A percentile compares a stretch with the other conserved stretches of the same genome.
phyloP scores from a whole-genome alignment of 2,329 filamentous ascomycete genomes.

The Cladosporium sp. region DNA sequence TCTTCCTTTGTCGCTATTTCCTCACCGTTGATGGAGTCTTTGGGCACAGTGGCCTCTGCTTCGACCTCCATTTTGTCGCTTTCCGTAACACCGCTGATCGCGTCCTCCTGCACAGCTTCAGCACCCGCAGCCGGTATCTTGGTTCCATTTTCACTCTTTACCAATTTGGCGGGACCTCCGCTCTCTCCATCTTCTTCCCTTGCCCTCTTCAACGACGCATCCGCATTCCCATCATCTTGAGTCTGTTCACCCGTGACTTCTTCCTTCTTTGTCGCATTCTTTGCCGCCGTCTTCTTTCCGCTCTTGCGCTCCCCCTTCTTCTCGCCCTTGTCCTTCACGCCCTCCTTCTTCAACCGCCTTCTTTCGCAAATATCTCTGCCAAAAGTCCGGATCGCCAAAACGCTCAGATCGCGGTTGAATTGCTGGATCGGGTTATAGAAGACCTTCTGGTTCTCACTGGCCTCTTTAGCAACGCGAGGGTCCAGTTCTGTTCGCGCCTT shows the following conservation, averaged over 20 bases:
- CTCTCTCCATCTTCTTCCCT: slow-evolving; percentile 5
- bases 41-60: not conserved
- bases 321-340: slow-evolving; percentile 25
- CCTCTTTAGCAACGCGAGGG: slow-evolving; percentile 38
- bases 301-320: slow-evolving; percentile 33
- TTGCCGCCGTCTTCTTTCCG: slow-evolving; percentile 24
- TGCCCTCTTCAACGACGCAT: slow-evolving; percentile 4
- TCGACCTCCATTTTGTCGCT: slow-evolving; percentile 5
- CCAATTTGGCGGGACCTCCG: slow-evolving; percentile 9
- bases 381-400: slow-evolving; percentile 85
- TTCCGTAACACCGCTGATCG: not conserved
- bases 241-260: slow-evolving; percentile 15
- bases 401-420: slow-evolving; percentile 93
- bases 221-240: not conserved
- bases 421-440: slow-evolving; percentile 99
- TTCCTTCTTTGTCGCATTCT: slow-evolving; percentile 5
- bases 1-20: slow-evolving; percentile 17
- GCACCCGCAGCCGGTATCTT: slow-evolving; percentile 9
- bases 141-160: slow-evolving; percentile 6
- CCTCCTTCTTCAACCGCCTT: slow-evolving; percentile 28
- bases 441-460: slow-evolving; percentile 55
- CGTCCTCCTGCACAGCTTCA: slow-evolving; percentile 8
- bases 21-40: not conserved
- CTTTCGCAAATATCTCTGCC: slow-evolving; percentile 55
- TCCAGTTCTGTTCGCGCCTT: slow-evolving; percentile 45